Conservation (phyloP, 2,329 filamentous ascomycete species). For the Lachnellula willkommii region DNA sequence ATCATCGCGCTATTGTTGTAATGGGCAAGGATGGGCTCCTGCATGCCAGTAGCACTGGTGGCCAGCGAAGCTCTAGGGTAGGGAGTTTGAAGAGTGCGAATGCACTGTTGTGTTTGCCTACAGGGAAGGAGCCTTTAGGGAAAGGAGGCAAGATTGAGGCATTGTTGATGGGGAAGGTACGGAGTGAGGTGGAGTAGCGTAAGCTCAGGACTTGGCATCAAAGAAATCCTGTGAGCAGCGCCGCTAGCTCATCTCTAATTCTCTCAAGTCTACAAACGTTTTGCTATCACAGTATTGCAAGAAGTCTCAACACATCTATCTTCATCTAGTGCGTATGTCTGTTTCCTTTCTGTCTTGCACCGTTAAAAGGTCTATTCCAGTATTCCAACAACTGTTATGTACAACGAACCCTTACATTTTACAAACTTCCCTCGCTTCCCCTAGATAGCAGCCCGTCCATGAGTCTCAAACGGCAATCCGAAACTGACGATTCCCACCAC, state of each 20-base stretch:
- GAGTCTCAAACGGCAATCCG: slow-evolving; percentile 41
- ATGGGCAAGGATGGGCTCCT: slow-evolving; percentile 62
- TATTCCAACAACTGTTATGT: no score
- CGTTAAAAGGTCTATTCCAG: no score
- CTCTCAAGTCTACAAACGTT: no score
- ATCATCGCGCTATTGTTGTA: slow-evolving; percentile 75
- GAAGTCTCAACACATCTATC: no score
- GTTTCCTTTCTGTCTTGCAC: no score
- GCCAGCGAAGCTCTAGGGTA: slow-evolving; percentile 83
- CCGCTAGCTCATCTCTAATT: not conserved
- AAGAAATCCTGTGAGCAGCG: not conserved
- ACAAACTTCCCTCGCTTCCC: not conserved
- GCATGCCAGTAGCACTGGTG: slow-evolving; percentile 75
- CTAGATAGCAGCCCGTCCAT: slow-evolving; percentile 23
- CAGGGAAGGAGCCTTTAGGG: slow-evolving; percentile 55
- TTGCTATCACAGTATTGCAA: no score
- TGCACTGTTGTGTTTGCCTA: slow-evolving; percentile 71
- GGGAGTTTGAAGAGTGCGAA: slow-evolving; percentile 88
- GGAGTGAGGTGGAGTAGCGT: slow-evolving; percentile 18
- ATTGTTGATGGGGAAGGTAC: slow-evolving; percentile 61
- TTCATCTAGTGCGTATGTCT: no score
- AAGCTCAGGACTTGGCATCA: not conserved
- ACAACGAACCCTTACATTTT: not conserved
- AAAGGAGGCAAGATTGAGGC: slow-evolving; percentile 72
- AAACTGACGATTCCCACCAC: slow-evolving; percentile 38